Base-by-base conservation (phyloP, 2,329 filamentous ascomycete species). In the Fulvia fulva region DNA sequence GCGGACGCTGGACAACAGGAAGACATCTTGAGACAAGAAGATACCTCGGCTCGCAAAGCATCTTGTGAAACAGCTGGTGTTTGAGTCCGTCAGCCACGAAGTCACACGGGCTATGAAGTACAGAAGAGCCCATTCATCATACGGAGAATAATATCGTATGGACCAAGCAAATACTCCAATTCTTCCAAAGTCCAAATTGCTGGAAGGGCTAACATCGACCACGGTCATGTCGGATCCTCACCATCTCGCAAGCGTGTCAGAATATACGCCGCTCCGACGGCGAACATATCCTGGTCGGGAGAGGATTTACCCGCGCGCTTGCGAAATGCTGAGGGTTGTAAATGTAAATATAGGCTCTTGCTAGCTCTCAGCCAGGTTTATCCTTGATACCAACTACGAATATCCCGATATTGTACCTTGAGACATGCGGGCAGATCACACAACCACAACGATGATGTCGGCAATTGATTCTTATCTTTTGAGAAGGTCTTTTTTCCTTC, bases 401-500 rank as follows among this genome's bases (percentile, higher is more conserved):
- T 22, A 26, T 25, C 44, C 44, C 44, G 44, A 47, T 23, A 23
- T 47, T 47, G 21, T 47, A 25, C 44, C 44, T 47, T 47, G 44
- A 47, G 25, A 47, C 25, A 12, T 47, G 21, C 44, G 44, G 25
- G 21, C 44, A 26, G 22, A 16, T 47, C 21, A 47, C 21, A 23
- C 21, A 47, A 25, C 44, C 25, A 26, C 44, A 47, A 47, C 50
- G 50, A 52, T 52, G 50, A 34, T 37, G 50, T 52, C 50, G 50
- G 47, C 16, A 30, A 26, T 12, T n/a, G 45, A 30, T 22, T 41
- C 30, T 37, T 52, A 5, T 50, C 47, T 26, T 11, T 41, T 41
- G 19, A 14, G 37, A 19, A 41, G 14, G 37, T n/a, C 37, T 14
- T 41, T 41, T 5, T 41, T n/a, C 37, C 37, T 41, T n/a, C 14